Evolutionary conservation across 129 eudicot genomes (phyloP).

Genomic region (Artemisia argyi): DNA sequence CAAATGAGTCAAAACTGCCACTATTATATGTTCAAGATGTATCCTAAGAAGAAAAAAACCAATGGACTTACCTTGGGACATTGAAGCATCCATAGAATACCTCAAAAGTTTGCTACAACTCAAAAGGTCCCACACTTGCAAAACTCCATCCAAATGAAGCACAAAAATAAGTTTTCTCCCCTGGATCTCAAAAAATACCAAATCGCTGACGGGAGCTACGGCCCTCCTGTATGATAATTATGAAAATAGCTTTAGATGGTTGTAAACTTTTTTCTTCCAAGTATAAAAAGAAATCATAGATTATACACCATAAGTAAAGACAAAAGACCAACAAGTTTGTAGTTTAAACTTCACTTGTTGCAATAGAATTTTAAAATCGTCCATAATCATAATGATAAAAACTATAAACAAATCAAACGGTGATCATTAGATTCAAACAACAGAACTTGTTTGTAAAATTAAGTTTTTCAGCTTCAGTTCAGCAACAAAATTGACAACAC

Average conservation of each 20-base stretch:
- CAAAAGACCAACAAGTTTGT: not conserved
- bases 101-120: slow-evolving; percentile 56
- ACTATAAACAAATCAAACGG: not conserved
- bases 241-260: slow-evolving; percentile 18
- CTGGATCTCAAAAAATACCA: slow-evolving; percentile 51
- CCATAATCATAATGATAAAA: not conserved
- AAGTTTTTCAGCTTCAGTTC: slow-evolving; percentile 4
- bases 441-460: not conserved
- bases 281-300: not conserved
- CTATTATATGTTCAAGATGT: not conserved
- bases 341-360: slow-evolving; percentile 4
- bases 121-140: slow-evolving; percentile 79
- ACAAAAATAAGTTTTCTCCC: slow-evolving; percentile 65
- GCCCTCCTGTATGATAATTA: slow-evolving; percentile 47
- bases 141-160: slow-evolving; percentile 83
- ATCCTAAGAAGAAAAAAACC: not conserved
- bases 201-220: slow-evolving; percentile 65
- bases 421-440: not conserved
- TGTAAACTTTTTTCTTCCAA: not conserved
- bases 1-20: no score
- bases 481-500: not conserved
- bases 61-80: slow-evolving; percentile 50
- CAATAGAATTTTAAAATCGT: not conserved
- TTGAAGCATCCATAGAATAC: slow-evolving; percentile 44
- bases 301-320: not conserved